Base-by-base conservation (phyloP, 1,284 basidiomycete genomes). In the Afroboletus lepidellus region DNA sequence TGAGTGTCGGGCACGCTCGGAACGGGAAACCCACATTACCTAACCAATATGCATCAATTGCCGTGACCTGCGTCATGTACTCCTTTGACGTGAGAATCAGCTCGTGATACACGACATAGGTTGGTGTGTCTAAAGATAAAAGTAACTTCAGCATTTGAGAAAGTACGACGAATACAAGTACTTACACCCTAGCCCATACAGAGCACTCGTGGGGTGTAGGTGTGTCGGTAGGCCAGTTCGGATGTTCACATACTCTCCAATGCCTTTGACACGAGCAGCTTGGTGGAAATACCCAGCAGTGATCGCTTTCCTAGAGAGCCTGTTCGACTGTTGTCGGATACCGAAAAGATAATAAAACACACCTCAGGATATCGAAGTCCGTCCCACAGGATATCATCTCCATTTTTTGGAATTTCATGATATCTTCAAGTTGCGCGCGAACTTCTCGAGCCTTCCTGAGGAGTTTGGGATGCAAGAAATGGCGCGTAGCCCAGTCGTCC, bases 271-370 rank as follows among this genome's bases (percentile, higher is more conserved):
- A 58, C 94, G 79, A 9, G 96, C 96, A 1, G 97, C 95, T 72
- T 99, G 97, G 71, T 99, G 97, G 81, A 99, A 99, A 75, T 98
- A 99, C 23, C 96, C 97, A 15, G 95, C 92, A 41, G 94, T 89
- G 63, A 99, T 98, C 21, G 94, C 94, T 81, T 98, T 99, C 66
- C 96, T 94, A 61, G 13, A 43, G 21, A 38, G 44, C 46, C 15
- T 24, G 25, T 45, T 60, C 23, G 20, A 41, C 44, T 33, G 24
- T 21, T 39, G 23, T 37, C 24, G 16, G 15, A 23, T 33, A 18
- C 21, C 0, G 23, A 12, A 29, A 29, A 18, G 33, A 50, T 30
- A 30, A 23, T 20, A 16, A n/a, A 21, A 68, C 75, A 20, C 51
- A 92, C 90, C 92, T 80, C 55, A 99, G 81, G 20, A 95, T 73